Conservation (phyloP, 202 grass and related monocot species). For the Alloteropsis angusta region DNA sequence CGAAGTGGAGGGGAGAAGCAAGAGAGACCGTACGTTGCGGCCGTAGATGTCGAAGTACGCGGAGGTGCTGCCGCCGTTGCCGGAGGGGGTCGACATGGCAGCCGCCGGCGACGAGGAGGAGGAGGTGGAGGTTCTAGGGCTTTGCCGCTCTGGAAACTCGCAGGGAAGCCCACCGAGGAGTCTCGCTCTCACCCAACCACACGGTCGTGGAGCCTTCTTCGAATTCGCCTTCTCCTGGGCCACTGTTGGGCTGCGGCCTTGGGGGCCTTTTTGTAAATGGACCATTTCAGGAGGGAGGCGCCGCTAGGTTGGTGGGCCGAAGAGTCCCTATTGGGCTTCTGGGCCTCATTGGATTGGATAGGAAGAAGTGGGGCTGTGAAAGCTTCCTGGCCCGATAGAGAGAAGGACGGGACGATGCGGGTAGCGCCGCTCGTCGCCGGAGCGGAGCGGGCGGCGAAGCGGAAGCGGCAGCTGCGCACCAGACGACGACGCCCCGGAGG, state of each 20-base stretch:
- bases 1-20: background rate
- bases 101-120: background rate
- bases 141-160: background rate
- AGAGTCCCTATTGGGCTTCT: background rate
- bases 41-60: conserved; percentile 62
- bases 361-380: background rate
- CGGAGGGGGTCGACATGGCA: conserved; percentile 24
- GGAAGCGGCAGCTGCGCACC: background rate
- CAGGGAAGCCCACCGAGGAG: conserved; percentile 1
- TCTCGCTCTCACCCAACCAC: background rate
- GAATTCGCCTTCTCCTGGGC: background rate
- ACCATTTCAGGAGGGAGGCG: background rate
- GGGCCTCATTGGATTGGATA: background rate
- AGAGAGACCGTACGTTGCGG: conserved; percentile 36
- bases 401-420: background rate
- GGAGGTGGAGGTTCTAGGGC: background rate
- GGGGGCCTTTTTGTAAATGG: background rate
- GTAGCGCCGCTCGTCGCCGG: background rate
- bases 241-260: background rate
- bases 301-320: background rate
- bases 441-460: background rate
- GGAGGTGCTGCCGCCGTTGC: background rate
- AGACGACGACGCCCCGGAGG: background rate
- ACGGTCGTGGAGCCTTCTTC: background rate
- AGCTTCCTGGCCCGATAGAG: background rate